Evolutionary conservation across 345 rosid genomes (phyloP), one percentile per base, ranked within the genome.

Genomic region (Sisymbrium altissimum): DNA sequence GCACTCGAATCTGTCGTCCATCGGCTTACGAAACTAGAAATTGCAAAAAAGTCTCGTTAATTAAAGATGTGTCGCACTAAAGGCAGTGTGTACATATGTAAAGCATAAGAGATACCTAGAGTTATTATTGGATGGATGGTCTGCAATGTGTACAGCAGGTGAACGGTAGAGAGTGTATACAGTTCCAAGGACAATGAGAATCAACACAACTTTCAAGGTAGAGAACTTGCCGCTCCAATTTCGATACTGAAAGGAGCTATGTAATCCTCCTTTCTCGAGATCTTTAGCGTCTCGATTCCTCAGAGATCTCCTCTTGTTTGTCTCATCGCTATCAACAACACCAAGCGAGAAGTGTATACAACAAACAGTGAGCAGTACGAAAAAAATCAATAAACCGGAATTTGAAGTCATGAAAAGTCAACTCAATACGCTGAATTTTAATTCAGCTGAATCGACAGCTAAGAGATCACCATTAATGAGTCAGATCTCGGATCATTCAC

Each of bases 211-310:
- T 74, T 84, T 86, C 70, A 88, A 67, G 15, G 87, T 79, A 43
- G 87, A 60, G 48, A 79, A 66, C 82, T 80, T 89, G 92, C 79
- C 87, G 73, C 71, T 87, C 50, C 81, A 80, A 76, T 80, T 89
- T 84, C 87, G 79, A 63, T 79, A 84, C 46, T 83, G 90, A 65
- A 84, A 73, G 6, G 96, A 87, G 65, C 78, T 81, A 62, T 74
- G 82, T 56, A 85, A 50, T 15, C 83, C 90, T 15, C 83, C 90
- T 81, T 78, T 89, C 70, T 89, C 96, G 33, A 86, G 89, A 83
- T 84, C 86, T 78, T 77, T 87, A 61, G 80, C 53, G 69, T 80
- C 83, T 76, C 74, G 86, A 44, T 73, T 81, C 69, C 89, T 86
- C 46, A 77, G 80, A 18, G 60, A 83, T 77, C 81, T 83, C 50